phyloP scores from a whole-genome alignment of 139 green algal species.

The Dunaliella primolecta region DNA sequence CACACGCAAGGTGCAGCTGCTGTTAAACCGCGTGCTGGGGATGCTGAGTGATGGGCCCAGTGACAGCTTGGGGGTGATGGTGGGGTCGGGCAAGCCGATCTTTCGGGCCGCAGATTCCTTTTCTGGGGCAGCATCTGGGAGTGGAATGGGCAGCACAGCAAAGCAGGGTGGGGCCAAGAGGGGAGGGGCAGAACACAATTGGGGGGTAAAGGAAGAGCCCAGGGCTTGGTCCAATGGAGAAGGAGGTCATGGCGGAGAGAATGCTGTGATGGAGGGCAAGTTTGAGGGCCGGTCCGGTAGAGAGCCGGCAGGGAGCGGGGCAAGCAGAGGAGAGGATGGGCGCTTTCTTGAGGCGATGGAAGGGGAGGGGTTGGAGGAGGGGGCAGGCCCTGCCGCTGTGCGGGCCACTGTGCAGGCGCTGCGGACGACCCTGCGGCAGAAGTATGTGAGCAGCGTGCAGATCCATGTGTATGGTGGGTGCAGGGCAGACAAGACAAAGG shows the following conservation, averaged over 20 bases:
- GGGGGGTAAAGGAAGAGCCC: background rate
- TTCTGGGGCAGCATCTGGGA: no score
- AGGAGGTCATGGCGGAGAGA: background rate
- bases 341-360: background rate
- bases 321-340: background rate
- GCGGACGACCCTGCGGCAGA: background rate
- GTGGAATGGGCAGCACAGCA: background rate
- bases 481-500: no score
- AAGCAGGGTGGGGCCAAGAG: no score
- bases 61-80: background rate
- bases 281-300: background rate
- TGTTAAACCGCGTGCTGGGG: background rate
- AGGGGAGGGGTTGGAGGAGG: background rate
- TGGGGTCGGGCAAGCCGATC: background rate
- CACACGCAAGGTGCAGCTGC: background rate
- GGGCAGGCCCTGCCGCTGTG: background rate
- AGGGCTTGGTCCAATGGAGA: no score
- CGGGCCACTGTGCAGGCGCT: background rate
- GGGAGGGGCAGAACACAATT: no score
- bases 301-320: background rate
- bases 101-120: background rate
- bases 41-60: background rate
- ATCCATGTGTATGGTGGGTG: background rate
- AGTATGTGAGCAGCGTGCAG: slow-evolving; percentile 2
- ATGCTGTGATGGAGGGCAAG: background rate